Base-by-base conservation (phyloP, 2,329 filamentous ascomycete genomes). In the Penicillium sp. region DNA sequence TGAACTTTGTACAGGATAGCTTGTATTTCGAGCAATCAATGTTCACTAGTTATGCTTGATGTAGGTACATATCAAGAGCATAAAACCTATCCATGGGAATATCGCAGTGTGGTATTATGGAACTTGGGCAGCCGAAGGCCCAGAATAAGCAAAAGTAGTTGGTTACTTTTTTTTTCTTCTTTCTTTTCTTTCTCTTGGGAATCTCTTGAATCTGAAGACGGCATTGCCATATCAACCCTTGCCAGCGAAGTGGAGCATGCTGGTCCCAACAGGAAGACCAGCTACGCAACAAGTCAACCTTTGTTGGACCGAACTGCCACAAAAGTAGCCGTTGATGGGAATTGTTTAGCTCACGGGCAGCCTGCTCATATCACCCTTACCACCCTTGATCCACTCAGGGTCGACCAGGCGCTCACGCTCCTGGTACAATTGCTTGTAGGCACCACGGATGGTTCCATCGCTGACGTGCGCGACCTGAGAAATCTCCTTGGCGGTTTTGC, bases 371-470 rank as follows among this genome's bases (percentile, higher is more conserved):
- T 84, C 84, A 31, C 84, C 88, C 62, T 81, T 80, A 50, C 87
- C 87, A 51, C 84, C 82, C 46, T 80, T 78, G 46, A 92, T 78
- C 83, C 89, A 92, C 52, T 87, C 82, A 43, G 82, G 76, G 59
- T 87, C 83, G 62, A 96, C 82, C 50, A 99, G 74, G 54, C 81
- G 78, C 47, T 92, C 84, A 42, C 84, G 82, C 41, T 86, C 84
- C 14, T 79, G 77, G 67, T 91, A 92, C 41, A 99, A 78, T 64
- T 88, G 84, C 67, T 93, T 93, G 77, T 97, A 99, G 0, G 92
- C 91, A 22, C 89, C 95, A 64, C 95, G 91, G 62, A 99, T 95
- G 0, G 93, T 99, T 47, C 93, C 91, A 65, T 99, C 95, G 67
- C 90, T 96, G 25, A 99, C 93, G 57, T 89, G 89, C 1, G 88